Evolutionary conservation across 1,284 basidiomycete species (phyloP).

Genomic region (Tetrapyrgos nigripes): DNA sequence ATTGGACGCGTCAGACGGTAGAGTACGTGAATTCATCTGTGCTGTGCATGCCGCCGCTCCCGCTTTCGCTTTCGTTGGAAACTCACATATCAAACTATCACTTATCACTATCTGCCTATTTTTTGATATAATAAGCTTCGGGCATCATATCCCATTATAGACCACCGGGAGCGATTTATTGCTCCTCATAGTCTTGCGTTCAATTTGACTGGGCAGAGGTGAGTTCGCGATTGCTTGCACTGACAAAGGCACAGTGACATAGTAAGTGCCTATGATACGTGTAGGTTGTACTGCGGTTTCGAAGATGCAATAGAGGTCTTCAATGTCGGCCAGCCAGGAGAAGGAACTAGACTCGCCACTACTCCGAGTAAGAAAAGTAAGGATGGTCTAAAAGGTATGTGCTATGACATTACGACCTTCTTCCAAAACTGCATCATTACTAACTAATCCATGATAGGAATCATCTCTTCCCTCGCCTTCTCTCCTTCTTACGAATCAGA

Average conservation of each 20-base stretch:
- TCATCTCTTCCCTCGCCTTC: constrained; percentile 85
- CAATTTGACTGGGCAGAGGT: constrained; percentile 74
- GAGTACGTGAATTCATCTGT: constrained; percentile 53
- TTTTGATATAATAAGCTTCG: constrained; percentile 61
- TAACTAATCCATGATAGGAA: constrained; percentile 54
- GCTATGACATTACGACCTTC: background rate
- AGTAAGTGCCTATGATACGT: too few relatives aligned
- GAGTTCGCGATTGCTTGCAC: constrained; percentile 22
- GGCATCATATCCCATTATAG: constrained; percentile 91
- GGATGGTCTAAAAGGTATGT: constrained; percentile 83
- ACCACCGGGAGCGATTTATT: constrained; percentile 88
- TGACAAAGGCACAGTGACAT: too few relatives aligned
- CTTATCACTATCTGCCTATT: background rate
- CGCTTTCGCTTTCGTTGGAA: constrained; percentile 2
- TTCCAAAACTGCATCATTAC: background rate
- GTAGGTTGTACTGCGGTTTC: constrained; percentile 88
- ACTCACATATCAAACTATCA: background rate
- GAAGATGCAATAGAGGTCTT: constrained; percentile 91
- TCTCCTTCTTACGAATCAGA: constrained; percentile 67
- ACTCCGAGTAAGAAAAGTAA: constrained; percentile 80
- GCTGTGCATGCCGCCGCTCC: too few relatives aligned
- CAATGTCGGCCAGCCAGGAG: constrained; percentile 75
- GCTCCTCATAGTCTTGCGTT: constrained; percentile 87
- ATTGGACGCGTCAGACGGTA: constrained; percentile 78
- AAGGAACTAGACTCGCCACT: constrained; percentile 77